Conservation (phyloP, 108 stramenopile genomes). For the Skeletonema tropicum region DNA sequence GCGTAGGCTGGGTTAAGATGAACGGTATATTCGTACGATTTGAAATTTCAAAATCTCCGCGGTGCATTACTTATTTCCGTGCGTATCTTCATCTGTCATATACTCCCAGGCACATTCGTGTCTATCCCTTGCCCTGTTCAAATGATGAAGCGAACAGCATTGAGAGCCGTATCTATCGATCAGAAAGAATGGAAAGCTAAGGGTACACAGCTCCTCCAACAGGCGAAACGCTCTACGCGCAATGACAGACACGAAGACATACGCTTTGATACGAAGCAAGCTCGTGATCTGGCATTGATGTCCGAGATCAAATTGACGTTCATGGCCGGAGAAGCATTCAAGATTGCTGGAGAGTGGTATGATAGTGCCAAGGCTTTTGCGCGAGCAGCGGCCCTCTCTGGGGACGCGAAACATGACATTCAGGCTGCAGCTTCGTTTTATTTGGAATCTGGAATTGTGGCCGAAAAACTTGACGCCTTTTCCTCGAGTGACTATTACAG, state of each 20-base stretch:
- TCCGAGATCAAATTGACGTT: constrained; percentile 18
- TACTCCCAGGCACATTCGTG: no score
- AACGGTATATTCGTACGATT: neutral
- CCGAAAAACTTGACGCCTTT: constrained; percentile 30
- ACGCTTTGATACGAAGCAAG: neutral
- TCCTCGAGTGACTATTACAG: constrained; percentile 38
- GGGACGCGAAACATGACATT: constrained; percentile 24
- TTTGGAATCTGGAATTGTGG: constrained; percentile 28
- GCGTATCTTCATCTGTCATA: no score
- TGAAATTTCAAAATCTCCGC: no score
- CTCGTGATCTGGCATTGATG: neutral
- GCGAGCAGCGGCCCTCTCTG: constrained; percentile 22
- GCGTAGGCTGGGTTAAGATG: no score
- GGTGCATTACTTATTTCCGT: no score
- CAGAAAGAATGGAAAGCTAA: neutral
- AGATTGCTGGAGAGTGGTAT: constrained; percentile 35
- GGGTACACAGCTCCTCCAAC: neutral
- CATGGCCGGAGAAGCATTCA: constrained; percentile 35
- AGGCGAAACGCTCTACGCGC: neutral
- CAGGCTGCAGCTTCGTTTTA: constrained; percentile 18
- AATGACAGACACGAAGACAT: neutral
- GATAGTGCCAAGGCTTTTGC: constrained; percentile 29
- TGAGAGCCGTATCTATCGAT: neutral
- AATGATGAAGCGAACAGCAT: neutral
- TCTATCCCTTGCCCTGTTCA: no score